Conservation (phyloP, 257 asterid species). For the Nicotiana obtusifolia region DNA sequence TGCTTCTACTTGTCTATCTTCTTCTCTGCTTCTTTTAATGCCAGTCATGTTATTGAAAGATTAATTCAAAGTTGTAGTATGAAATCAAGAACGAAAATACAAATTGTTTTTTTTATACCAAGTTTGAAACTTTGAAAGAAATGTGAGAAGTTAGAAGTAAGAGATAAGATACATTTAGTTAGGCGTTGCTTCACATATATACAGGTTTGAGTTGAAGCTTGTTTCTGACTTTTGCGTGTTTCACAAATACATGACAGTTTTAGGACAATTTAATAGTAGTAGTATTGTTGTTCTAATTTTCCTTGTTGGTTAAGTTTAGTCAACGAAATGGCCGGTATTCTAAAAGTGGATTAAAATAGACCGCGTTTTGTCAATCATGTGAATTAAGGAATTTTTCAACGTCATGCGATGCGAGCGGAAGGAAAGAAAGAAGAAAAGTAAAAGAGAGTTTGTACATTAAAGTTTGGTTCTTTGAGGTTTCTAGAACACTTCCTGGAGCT, state of each 20-base stretch:
- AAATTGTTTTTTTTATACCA: background rate
- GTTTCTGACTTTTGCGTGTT: background rate
- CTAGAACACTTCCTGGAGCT: background rate
- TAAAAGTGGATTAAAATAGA: background rate
- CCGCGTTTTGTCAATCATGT: background rate
- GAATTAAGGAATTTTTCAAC: background rate
- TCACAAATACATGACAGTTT: background rate
- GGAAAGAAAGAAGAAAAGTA: background rate
- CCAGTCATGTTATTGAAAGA: background rate
- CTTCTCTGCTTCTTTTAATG: conserved; percentile 1
- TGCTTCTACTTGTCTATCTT: background rate
- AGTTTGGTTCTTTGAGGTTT: background rate
- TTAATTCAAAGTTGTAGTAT: too few relatives aligned
- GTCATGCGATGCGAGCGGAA: background rate
- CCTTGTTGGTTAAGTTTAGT: too few relatives aligned
- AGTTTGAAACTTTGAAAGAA: background rate
- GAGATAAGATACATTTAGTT: background rate
- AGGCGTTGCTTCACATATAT: background rate
- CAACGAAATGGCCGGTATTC: background rate
- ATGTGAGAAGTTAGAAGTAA: background rate
- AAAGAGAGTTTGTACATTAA: background rate
- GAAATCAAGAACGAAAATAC: background rate
- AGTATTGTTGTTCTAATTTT: too few relatives aligned
- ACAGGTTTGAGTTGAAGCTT: background rate
- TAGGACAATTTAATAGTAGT: background rate